A percentile compares a stretch with the other conserved stretches of the same genome.
These are phyloP conservation scores for Persicaria maculosa DNA, from an alignment of 148 eudicot genomes.

Conservation along the genomic window DNA sequence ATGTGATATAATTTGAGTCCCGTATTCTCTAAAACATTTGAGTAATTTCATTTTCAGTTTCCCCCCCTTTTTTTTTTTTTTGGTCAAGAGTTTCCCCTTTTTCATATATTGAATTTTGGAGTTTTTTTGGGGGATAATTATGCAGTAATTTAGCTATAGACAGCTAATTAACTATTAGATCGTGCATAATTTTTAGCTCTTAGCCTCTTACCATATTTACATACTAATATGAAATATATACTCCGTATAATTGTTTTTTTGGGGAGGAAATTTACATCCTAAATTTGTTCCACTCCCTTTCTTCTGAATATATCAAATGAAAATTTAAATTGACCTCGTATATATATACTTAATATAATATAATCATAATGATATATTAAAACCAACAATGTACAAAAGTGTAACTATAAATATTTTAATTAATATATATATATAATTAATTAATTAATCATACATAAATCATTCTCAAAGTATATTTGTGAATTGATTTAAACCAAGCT, in stretches of 20 bases:
- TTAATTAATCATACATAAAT: no score
- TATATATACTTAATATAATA: not conserved
- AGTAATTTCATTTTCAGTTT: no score
- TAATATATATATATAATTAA: not conserved
- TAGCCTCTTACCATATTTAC: slow-evolving; percentile 6
- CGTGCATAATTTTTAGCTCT: not conserved
- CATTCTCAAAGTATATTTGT: no score
- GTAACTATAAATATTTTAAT: not conserved
- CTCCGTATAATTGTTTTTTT: no score
- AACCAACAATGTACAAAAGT: not conserved
- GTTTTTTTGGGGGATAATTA: not conserved
- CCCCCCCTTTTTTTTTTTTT: not conserved
- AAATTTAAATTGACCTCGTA: not conserved
- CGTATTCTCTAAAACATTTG: no score
- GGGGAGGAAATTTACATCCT: not conserved
- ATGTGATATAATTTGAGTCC: no score
- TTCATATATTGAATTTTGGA: not conserved
- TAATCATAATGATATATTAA: not conserved
- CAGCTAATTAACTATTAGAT: not conserved
- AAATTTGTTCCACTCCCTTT: not conserved
- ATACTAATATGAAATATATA: no score
- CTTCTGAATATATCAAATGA: not conserved
- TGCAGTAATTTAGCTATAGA: not conserved
- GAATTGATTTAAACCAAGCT: not conserved
- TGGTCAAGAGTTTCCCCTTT: not conserved